Evolutionary conservation across 78 protist species (phyloP), one percentile per base, ranked within the genome.

Genomic region (Tieghemostelium lacteum): DNA sequence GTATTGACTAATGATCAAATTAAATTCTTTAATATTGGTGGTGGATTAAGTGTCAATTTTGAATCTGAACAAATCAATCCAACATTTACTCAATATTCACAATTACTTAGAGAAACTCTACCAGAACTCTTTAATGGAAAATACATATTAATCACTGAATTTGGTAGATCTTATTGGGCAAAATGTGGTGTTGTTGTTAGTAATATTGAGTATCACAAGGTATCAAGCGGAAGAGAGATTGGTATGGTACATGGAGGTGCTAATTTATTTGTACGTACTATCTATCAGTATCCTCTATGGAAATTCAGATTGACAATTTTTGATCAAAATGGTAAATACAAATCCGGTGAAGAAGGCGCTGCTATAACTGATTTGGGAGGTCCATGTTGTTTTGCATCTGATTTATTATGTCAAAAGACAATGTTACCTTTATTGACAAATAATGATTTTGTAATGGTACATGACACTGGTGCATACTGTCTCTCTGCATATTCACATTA

Each of bases 371-470:
- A 83, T 83, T 19, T 83, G 1, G 91, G 78, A 10, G 91, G 91
- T 69, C 91, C 91, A 20, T 69, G 76, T 58, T 83, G 91, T 60
- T 83, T 83, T 58, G 91, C 91, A 10, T 76, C 91, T 2, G 91
- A 83, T 83, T 37, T 83, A 2, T 33, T 83, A 22, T 73, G 29
- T 4, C 66, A 83, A 60, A 73, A 83, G 54, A 64, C 69, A 57
- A 8, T 73, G 34, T 57, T 73, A 57, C 91, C 91, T 40, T 40
- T 26, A 24, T 10, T 83, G 0, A 60, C 19, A 5, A 31, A 22
- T 42, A 26, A 39, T 42, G 91, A 83, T 31, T 83, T 24, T 34
- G 42, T 83, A 8, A 69, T 83, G 80, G 91, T 71, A 0, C 91
- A 83, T 33, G 91, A 83, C 29, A 42, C 60, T 20, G 91, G 91